Conservation (phyloP, 2,329 filamentous ascomycete species). For the Xenoacremonium recifei region DNA sequence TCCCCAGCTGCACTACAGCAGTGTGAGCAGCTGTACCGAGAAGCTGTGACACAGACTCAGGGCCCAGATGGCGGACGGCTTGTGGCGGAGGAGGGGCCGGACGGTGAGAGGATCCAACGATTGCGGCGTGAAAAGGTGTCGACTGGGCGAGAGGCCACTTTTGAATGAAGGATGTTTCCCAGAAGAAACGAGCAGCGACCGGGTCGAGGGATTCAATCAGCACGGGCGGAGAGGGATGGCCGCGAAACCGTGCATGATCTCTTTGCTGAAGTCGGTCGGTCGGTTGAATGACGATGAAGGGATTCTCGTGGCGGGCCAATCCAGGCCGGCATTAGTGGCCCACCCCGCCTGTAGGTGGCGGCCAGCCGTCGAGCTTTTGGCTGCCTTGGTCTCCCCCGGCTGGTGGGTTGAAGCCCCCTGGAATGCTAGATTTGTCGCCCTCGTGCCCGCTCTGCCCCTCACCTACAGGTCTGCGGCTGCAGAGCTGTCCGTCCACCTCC, state of each 20-base stretch:
- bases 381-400: neutral
- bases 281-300: neutral
- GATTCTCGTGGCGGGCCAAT: neutral
- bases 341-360: neutral
- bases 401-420: constrained; percentile 1
- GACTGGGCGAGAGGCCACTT: neutral
- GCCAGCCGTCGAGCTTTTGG: no score
- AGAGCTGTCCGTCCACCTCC: constrained; percentile 12
- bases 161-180: neutral
- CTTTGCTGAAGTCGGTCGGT: neutral
- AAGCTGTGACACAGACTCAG: constrained; percentile 1
- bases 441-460: constrained; percentile 5
- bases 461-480: constrained; percentile 8
- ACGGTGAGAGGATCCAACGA: neutral
- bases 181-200: neutral
- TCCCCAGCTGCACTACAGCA: neutral
- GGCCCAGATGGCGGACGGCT: neutral
- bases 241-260: no score
- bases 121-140: neutral
- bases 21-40: no score
- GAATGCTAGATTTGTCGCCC: constrained; percentile 1
- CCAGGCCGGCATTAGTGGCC: neutral
- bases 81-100: neutral
- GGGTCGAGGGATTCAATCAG: neutral
- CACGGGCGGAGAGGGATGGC: no score